Evolutionary conservation across 2,329 filamentous ascomycete species (phyloP), one percentile per base, ranked within the genome.

Genomic region (Ophioceras dolichostomum): DNA sequence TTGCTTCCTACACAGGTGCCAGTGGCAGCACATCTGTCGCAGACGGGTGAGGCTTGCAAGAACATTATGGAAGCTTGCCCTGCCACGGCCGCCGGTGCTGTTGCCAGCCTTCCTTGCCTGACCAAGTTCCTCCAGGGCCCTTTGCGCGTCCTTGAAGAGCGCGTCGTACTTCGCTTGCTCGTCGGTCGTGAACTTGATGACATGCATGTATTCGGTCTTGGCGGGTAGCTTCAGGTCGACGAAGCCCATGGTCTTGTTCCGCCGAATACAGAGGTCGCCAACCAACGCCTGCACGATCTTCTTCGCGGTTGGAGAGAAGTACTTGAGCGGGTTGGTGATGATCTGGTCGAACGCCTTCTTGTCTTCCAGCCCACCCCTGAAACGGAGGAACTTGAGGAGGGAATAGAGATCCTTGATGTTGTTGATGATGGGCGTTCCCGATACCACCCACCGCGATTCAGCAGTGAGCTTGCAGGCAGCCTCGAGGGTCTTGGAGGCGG

Each of bases 171-270:
- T 84, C 47, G 77, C 72, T 46, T 76, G 68, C 54, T 94, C 87
- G 26, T 87, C 76, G 0, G 73, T 58, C 31, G 77, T 70, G 49
- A 94, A 86, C 8, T 76, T 67, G 46, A 94, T 75, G 8, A 74
- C 73, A 48, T 91, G 79, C 34, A 36, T 14, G 24, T 36, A 35
- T 51, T 89, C 85, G 1, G 76, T 79, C 49, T 93, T 76, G 12
- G 76, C 65, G 0, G 87, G 86, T 8, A 94, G 66, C 43, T 77
- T 81, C 16, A 94, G 63, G 46, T 94, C 84, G 37, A 94, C 73
- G 50, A 93, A 94, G 5, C 70, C 70, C 86, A 94, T 94, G 39
- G 89, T 79, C 54, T 94, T 94, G 56, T 78, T 81, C 27, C 87
- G 75, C 27, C 87, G 74, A 17, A 94, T 65, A 48, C 83, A 91